Evolutionary conservation across 495 filamentous ascomycete genomes (phyloP).

Genomic region (Daldinia loculata): DNA sequence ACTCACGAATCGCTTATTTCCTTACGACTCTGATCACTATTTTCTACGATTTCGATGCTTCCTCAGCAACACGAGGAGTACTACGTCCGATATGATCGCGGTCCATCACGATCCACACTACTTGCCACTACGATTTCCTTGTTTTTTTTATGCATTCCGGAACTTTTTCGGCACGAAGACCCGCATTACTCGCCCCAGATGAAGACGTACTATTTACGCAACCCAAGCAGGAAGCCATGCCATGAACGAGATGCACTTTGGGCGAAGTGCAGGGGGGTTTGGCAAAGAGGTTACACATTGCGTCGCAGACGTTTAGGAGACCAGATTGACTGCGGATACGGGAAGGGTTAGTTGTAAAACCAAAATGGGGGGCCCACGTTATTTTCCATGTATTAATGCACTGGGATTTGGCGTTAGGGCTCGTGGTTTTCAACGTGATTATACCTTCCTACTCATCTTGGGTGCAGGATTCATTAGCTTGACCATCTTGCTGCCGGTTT

Average conservation of each 20-base stretch:
- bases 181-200: not conserved
- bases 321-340: slow-evolving; percentile 41
- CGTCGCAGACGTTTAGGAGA: slow-evolving; percentile 32
- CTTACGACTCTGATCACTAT: slow-evolving; percentile 26
- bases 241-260: slow-evolving; percentile 19
- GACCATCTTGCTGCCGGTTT: slow-evolving; percentile 23
- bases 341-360: slow-evolving; percentile 15
- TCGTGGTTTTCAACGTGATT: slow-evolving; percentile 28
- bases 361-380: slow-evolving; percentile 20
- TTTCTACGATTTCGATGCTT: slow-evolving; percentile 34
- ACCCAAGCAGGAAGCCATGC: not conserved
- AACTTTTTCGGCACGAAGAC: slow-evolving; percentile 4
- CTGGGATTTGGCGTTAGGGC: slow-evolving; percentile 29
- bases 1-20: slow-evolving; percentile 30
- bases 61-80: slow-evolving; percentile 28
- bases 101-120: slow-evolving; percentile 32
- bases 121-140: slow-evolving; percentile 25
- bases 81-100: slow-evolving; percentile 35
- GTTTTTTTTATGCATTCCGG: slow-evolving; percentile 17
- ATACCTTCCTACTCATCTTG: slow-evolving; percentile 25
- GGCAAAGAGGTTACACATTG: slow-evolving; percentile 12
- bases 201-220: slow-evolving; percentile 2
- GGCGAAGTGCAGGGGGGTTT: slow-evolving; percentile 12
- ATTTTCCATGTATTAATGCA: slow-evolving; percentile 28
- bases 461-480: slow-evolving; percentile 36